Conservation (phyloP, 306 rosid genomes). For the Luffa acutangula region DNA sequence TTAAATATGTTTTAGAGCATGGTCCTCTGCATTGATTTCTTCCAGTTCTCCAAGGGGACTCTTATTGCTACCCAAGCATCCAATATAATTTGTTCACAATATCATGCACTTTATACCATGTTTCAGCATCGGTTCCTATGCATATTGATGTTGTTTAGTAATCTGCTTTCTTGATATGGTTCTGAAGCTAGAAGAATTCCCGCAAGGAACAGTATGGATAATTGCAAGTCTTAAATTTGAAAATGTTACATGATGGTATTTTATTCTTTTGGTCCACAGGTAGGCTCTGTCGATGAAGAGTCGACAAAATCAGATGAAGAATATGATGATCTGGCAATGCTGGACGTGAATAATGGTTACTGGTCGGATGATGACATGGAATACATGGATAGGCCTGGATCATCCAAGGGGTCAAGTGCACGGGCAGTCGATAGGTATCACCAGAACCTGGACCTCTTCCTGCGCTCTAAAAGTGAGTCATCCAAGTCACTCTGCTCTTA, state of each 20-base stretch:
- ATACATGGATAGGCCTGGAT: conserved; percentile 19
- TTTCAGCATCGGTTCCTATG: not conserved
- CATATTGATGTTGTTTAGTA: not conserved
- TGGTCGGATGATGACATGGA: conserved; percentile 45
- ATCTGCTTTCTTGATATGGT: not conserved
- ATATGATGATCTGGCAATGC: conserved; percentile 93
- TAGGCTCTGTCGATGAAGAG: conserved; percentile 92
- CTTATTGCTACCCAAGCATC: not conserved
- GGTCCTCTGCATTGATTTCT: not conserved
- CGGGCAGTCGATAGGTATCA: not conserved
- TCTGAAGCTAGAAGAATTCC: not conserved
- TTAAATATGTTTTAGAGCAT: not conserved
- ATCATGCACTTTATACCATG: not conserved
- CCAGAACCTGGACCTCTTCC: not conserved
- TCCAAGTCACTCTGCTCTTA: conserved; percentile 1
- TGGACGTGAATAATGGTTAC: conserved; percentile 43
- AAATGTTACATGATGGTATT: not conserved
- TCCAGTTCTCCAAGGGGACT: not conserved
- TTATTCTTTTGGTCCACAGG: conserved; percentile 23
- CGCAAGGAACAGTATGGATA: not conserved
- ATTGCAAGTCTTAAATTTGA: not conserved
- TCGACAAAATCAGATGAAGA: conserved; percentile 94
- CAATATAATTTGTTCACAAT: not conserved
- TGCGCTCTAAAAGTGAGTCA: conserved; percentile 4
- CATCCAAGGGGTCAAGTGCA: not conserved